Base-by-base conservation (phyloP, 1,284 basidiomycete species). In the Microbotryum scabiosae region DNA sequence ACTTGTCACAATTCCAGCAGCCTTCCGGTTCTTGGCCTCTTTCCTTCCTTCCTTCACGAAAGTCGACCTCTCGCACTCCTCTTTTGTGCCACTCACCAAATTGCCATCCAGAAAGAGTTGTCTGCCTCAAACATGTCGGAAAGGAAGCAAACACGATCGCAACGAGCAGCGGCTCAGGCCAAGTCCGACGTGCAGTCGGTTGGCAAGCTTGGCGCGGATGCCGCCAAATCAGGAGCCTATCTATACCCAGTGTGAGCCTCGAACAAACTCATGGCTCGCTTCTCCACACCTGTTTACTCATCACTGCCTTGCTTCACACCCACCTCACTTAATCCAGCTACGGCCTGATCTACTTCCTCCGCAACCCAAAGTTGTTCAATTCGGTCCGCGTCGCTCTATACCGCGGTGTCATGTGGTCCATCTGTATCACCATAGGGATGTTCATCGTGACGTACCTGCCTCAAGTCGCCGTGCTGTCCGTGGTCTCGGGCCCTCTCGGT, bases 401-500 rank as follows among this genome's bases (percentile, higher is more conserved):
- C 60, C 73, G 73, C 52, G 73, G 73, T 1, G 61, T 73, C 5
- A 54, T 70, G n/a, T 61, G 76, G 53, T 73, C 72, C 10, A 74
- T 78, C 26, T 74, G 61, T 12, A 72, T 76, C 32, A 76, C 84
- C 59, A 73, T 71, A 20, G 75, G 73, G 21, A 75, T 85, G 69
- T 83, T 84, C 72, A 73, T 81, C 68, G 81, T 86, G 74, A 82
- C 84, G 47, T 87, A 84, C 73, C 71, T 86, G 18, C 85, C 85
- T 1, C 84, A 85, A 72, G 81, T 84, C 45, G 83, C 82, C 32
- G 74, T 86, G 59, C 81, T 85, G 45, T 80, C 82, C 1, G 62
- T 85, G 52, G 78, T 86, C 67, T 81, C 81, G 0, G 85, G 85
- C 0, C 84, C 84, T 3, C 74, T 86, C 28, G 76, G 76, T 67